phyloP scores from a whole-genome alignment of 1,284 basidiomycete genomes.

The Mrakiaceae sp. region DNA sequence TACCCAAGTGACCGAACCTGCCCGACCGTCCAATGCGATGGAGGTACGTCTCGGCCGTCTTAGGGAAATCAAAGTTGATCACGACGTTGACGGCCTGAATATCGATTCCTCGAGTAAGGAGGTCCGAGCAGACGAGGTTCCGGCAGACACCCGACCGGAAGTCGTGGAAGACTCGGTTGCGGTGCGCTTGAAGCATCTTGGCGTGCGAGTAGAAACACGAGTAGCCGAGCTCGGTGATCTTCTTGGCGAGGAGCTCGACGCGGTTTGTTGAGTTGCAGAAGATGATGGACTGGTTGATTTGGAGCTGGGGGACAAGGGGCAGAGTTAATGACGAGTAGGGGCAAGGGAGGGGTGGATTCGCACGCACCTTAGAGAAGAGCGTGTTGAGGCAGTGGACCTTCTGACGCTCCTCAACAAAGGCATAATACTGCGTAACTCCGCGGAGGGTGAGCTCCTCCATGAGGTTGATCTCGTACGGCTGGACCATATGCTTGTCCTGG shows the following conservation, averaged over 20 bases:
- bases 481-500: constrained; percentile 94
- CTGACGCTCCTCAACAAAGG: constrained; percentile 96
- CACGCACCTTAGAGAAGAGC: constrained; percentile 76
- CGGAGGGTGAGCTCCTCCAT: constrained; percentile 99
- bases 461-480: constrained; percentile 95
- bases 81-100: constrained; percentile 99
- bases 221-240: constrained; percentile 97
- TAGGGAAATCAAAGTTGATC: constrained; percentile 99
- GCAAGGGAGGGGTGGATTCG: constrained; percentile 15
- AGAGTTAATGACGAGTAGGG: constrained; percentile 23
- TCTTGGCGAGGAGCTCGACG: constrained; percentile 96
- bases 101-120: constrained; percentile 97
- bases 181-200: constrained; percentile 97
- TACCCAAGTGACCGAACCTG: constrained; percentile 90
- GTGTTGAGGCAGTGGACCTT: constrained; percentile 99
- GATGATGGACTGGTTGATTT: constrained; percentile 99
- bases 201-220: constrained; percentile 99
- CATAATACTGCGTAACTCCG: constrained; percentile 99
- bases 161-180: constrained; percentile 99
- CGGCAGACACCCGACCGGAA: constrained; percentile 97
- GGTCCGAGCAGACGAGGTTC: constrained; percentile 92
- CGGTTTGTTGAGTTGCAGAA: constrained; percentile 99
- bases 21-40: constrained; percentile 96
- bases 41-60: constrained; percentile 96
- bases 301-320: constrained; percentile 51